phyloP scores from a whole-genome alignment of 441 rosid genomes.

The Arabidopsis hybrid region DNA sequence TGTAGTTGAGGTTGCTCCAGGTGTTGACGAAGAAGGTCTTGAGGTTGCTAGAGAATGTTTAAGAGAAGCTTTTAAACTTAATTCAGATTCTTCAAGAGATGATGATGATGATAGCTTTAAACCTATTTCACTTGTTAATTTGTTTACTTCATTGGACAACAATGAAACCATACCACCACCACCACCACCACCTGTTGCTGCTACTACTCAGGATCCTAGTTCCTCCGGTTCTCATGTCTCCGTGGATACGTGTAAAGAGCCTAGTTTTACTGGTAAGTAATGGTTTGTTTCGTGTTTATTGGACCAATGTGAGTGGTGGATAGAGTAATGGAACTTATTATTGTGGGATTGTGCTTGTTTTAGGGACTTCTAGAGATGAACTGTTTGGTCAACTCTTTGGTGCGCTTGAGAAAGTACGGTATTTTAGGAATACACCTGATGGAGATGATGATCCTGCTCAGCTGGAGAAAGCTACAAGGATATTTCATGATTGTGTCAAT shows the following conservation, averaged over 20 bases:
- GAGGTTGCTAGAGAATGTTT: conserved; percentile 87
- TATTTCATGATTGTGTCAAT: conserved; percentile 74
- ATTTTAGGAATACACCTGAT: conserved; percentile 55
- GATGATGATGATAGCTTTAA: conserved; percentile 37
- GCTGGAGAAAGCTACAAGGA: conserved; percentile 68
- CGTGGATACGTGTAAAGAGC: conserved; percentile 47
- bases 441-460: conserved; percentile 71
- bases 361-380: conserved; percentile 80
- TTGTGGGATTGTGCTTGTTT: conserved; percentile 23
- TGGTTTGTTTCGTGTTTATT: background rate
- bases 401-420: conserved; percentile 77
- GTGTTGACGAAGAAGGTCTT: conserved; percentile 80
- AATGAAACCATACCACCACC: conserved; percentile 27
- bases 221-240: conserved; percentile 47
- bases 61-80: conserved; percentile 61
- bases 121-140: conserved; percentile 59
- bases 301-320: background rate
- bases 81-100: conserved; percentile 39
- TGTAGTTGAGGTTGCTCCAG: conserved; percentile 72
- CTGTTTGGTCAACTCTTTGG: conserved; percentile 78
- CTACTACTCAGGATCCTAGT: conserved; percentile 41
- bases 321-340: background rate
- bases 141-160: conserved; percentile 58
- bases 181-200: conserved; percentile 22
- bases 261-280: conserved; percentile 52